Conservation (phyloP, 2,329 filamentous ascomycete species). For the Beauveria sp. region DNA sequence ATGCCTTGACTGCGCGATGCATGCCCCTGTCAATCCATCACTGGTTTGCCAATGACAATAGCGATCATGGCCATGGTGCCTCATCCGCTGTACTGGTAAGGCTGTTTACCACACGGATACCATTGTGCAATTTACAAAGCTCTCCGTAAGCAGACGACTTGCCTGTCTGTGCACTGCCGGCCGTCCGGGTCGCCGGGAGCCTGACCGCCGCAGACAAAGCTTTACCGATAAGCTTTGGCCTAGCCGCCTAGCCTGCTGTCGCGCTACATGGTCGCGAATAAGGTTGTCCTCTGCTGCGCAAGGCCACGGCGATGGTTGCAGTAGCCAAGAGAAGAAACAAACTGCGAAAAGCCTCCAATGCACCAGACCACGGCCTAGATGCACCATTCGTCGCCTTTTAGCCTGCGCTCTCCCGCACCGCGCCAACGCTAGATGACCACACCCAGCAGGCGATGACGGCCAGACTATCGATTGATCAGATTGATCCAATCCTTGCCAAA, state of each 20-base stretch:
- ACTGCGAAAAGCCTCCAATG: background rate
- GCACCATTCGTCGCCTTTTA: background rate
- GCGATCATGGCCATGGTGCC: too few relatives aligned
- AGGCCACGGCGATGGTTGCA: too few relatives aligned
- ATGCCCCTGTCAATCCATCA: background rate
- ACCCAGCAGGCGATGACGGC: background rate
- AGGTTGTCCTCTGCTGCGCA: background rate
- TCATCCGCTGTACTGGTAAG: background rate
- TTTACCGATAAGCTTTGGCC: constrained; percentile 4
- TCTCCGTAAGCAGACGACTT: background rate
- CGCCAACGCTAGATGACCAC: background rate
- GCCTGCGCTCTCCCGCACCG: background rate
- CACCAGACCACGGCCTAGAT: background rate
- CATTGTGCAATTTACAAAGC: too few relatives aligned
- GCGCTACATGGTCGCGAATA: background rate
- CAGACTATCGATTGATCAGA: background rate
- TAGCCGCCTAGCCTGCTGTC: background rate
- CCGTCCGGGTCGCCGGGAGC: background rate
- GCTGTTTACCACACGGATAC: too few relatives aligned
- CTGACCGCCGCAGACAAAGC: background rate
- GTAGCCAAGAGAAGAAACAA: too few relatives aligned
- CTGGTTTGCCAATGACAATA: background rate
- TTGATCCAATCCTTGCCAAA: background rate
- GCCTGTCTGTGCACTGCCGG: constrained; percentile 2
- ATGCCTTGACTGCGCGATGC: background rate